Base-by-base conservation (phyloP, 768 basidiomycete species). In the Trametes cinnabarina region DNA sequence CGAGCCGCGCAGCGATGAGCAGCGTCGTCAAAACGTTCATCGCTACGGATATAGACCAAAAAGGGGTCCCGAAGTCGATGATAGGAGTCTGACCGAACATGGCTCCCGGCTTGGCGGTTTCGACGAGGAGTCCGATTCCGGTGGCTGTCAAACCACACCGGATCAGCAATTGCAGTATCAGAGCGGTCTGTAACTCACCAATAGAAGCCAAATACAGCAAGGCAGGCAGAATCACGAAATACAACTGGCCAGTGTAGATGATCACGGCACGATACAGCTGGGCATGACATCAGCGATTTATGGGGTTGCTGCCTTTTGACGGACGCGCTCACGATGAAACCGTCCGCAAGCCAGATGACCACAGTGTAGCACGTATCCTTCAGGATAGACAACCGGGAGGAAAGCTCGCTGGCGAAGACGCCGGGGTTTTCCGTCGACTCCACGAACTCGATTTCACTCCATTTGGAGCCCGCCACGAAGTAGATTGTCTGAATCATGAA, bases 41-140 rank as follows among this genome's bases (percentile, higher is more conserved):
- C 8, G 25, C 19, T 25, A 54, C 28, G 26, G 52, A 44, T 1
- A 54, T 39, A 2, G 41, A 54, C 26, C 26, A 54, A 25, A 44
- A 54, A 3, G 52, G 41, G 12, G 52, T 54, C 3, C 41, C 41
- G 30, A 44, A 44, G 52, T 46, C 32, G 42, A 54, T 43, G 52
- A 54, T 23, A 20, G 25, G 28, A 3, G 40, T 17, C 30, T 34
- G 23, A 28, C 40, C 28, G 42, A 53, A 53, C 10, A 17, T 25
- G 9, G 51, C 51, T 15, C 39, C 51, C 11, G 41, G 52, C 52
- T 54, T 54, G 22, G 23, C 52, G 26, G 52, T 54, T 28, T 44
- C 41, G 41, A 44, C 52, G 28, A 54, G 52, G 41, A 54, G 40
- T 6, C 41, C 41, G 26, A 44, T 54, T 9, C 52, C 52, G 15